Evolutionary conservation across 495 filamentous ascomycete species (phyloP).

Genomic region (Pyrenula massariospora): DNA sequence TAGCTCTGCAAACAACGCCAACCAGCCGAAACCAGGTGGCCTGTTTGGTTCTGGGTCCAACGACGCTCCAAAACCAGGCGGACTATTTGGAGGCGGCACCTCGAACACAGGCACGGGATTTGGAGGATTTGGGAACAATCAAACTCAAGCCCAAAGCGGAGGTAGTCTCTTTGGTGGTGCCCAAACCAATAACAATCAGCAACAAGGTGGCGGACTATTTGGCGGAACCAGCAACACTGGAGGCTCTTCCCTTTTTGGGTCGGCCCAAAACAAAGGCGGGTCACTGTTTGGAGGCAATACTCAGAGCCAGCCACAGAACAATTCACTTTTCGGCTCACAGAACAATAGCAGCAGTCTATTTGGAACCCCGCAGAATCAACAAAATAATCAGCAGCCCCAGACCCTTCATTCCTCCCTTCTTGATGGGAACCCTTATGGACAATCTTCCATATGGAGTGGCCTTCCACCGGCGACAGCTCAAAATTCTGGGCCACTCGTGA

Average conservation of each 20-base stretch:
- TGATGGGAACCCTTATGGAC: conserved; percentile 71
- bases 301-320: conserved; percentile 45
- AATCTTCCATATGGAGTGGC: conserved; percentile 63
- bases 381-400: conserved; percentile 38
- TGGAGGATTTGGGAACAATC: conserved; percentile 16
- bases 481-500: conserved; percentile 74
- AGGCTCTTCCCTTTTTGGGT: not conserved
- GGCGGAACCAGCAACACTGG: conserved; percentile 13
- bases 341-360: conserved; percentile 46
- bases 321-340: conserved; percentile 29
- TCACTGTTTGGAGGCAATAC: conserved; percentile 54
- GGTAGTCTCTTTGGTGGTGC: conserved; percentile 15
- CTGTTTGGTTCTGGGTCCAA: conserved; percentile 42
- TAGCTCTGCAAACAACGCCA: conserved; percentile 21
- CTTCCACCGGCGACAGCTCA: conserved; percentile 49
- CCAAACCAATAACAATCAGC: conserved; percentile 8
- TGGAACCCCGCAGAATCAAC: conserved; percentile 39
- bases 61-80: conserved; percentile 26
- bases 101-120: not conserved
- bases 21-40: conserved; percentile 36
- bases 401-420: conserved; percentile 67
- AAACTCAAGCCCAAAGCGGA: conserved; percentile 26
- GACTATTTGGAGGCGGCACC: conserved; percentile 35
- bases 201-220: conserved; percentile 33
- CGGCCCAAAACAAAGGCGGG: conserved; percentile 26